Base-by-base conservation (phyloP, 2,329 filamentous ascomycete species). In the Clonostachys chloroleuca region DNA sequence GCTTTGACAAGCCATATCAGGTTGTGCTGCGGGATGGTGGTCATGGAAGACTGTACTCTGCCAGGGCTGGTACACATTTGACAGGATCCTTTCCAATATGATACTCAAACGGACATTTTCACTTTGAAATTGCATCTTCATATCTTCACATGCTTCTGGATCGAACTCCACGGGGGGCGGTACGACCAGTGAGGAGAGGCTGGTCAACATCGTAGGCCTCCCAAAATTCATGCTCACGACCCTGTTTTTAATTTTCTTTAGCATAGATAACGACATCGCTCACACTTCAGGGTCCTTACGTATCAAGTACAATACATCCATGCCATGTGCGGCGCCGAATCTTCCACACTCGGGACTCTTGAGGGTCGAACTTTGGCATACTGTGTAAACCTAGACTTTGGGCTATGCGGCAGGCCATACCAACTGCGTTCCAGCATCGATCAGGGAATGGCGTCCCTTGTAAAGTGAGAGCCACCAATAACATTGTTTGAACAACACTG, bases 391-490 rank as follows among this genome's bases (percentile, higher is more conserved):
- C 69, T 4, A 74, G 54, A 1, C 68, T 68, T 41, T 68, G 64
- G 1, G 67, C 70, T 10, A 71, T 56, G 4, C 69, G 58, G 44
- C 63, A 69, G 0, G 71, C 70, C 6, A 73, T 44, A 2, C 70
- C 70, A 5, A 71, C 62, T 1, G 64, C 56, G 42, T 70, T 69
- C 68, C 70, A 74, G 49, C 69, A 73, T 9, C 65, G 58, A 18
- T 59, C 63, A 1, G 68, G 63, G 45, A 67, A 68, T 0, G 64
- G 61, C 2, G 70, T 70, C 40, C 66, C 65, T 41, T 73, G 69
- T 4, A 73, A 55, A 17, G 63, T 59, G 1, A 72, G 53, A 0
- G 67, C 60, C 13, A 68, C 55, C 2, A 73, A 49, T 5, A 75
- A 52, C 8, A 74, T 53, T 0, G 62, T 56, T 47, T 75, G 70